Evolutionary conservation across 495 filamentous ascomycete species (phyloP).

Genomic region (Lepidopterella palustris): DNA sequence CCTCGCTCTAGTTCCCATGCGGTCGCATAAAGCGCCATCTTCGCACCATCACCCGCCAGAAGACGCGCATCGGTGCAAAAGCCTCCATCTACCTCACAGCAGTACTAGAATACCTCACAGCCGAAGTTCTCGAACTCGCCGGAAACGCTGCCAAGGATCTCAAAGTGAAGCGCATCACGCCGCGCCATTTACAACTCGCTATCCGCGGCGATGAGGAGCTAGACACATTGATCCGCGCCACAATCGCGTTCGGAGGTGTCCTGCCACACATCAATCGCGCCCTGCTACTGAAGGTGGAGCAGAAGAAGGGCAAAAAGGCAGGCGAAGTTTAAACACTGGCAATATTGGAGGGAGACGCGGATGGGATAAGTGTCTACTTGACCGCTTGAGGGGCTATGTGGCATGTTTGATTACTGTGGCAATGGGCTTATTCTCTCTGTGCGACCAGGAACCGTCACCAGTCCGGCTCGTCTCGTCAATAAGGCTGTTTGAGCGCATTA

Average conservation of each 20-base stretch:
- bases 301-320: slow-evolving; percentile 91
- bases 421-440: not conserved
- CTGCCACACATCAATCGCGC: slow-evolving; percentile 98
- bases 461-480: not conserved
- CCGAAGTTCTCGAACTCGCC: slow-evolving; percentile 95
- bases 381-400: slow-evolving; percentile 1
- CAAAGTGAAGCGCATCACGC: slow-evolving; percentile 99
- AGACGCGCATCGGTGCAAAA: slow-evolving; percentile 99
- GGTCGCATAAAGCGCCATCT: slow-evolving; percentile 99
- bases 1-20: slow-evolving; percentile 85
- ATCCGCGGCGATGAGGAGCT: slow-evolving; percentile 98
- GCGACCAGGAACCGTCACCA: not conserved
- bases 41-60: slow-evolving; percentile 98
- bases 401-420: not conserved
- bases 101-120: slow-evolving; percentile 95
- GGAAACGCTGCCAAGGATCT: slow-evolving; percentile 98
- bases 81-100: slow-evolving; percentile 98
- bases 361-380: not conserved
- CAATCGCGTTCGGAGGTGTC: slow-evolving; percentile 97
- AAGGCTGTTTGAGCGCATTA: not conserved
- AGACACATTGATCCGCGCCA: slow-evolving; percentile 93
- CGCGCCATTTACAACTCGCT: slow-evolving; percentile 93
- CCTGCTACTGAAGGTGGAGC: slow-evolving; percentile 94
- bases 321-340: slow-evolving; percentile 44
- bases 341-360: not conserved